phyloP scores from a whole-genome alignment of 1,284 basidiomycete genomes.

The Ganoderma leucocontextum region DNA sequence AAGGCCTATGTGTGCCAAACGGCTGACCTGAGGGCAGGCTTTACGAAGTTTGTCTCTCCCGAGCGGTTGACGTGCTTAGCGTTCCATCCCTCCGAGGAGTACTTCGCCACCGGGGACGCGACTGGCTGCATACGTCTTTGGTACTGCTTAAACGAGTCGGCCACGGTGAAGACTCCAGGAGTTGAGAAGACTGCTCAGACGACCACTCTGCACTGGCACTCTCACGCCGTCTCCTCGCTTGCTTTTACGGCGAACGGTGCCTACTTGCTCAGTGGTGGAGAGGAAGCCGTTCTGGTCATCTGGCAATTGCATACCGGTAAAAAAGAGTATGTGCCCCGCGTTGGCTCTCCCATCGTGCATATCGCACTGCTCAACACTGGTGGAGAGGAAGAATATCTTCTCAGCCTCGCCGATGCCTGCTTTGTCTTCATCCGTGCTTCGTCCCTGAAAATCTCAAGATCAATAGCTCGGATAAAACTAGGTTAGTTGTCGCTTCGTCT shows the following conservation, averaged over 20 bases:
- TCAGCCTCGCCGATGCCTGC: conserved; percentile 86
- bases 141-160: conserved; percentile 84
- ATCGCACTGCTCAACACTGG: conserved; percentile 63
- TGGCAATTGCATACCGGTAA: conserved; percentile 92
- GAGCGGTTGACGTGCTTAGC: conserved; percentile 87
- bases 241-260: conserved; percentile 92
- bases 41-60: conserved; percentile 87
- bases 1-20: conserved; percentile 84
- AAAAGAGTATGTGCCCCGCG: conserved; percentile 91
- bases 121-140: conserved; percentile 89
- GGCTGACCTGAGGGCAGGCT: conserved; percentile 66
- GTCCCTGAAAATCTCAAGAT: conserved; percentile 76
- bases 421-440: conserved; percentile 82
- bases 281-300: conserved; percentile 94
- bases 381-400: conserved; percentile 87
- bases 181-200: conserved; percentile 84
- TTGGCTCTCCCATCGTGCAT: conserved; percentile 87
- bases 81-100: conserved; percentile 90
- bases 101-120: conserved; percentile 94
- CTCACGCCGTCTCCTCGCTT: conserved; percentile 92
- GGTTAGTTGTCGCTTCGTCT: conserved; percentile 54
- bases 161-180: conserved; percentile 58
- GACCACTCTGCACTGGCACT: conserved; percentile 95
- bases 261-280: conserved; percentile 94
- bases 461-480: conserved; percentile 82